phyloP scores from a whole-genome alignment of 2,329 filamentous ascomycete species.

The Mollisiaceae sp. region DNA sequence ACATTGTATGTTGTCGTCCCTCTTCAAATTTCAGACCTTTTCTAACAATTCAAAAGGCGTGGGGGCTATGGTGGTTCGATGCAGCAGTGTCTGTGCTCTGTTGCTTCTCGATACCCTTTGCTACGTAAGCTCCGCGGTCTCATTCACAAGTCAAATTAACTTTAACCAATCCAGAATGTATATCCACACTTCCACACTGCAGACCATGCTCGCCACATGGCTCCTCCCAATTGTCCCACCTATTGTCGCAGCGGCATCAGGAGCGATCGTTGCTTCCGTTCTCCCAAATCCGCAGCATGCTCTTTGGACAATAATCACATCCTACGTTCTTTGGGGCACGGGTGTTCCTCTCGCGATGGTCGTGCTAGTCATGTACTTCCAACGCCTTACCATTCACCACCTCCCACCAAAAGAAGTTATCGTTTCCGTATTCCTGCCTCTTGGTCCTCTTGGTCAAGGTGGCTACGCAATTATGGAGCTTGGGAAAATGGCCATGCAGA shows the following conservation, averaged over 20 bases:
- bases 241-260: constrained; percentile 68
- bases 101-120: constrained; percentile 60
- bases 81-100: constrained; percentile 56
- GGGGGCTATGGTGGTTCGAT: constrained; percentile 64
- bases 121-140: constrained; percentile 50
- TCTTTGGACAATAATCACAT: constrained; percentile 65
- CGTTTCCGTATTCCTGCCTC: constrained; percentile 69
- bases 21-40: neutral
- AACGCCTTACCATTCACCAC: constrained; percentile 69
- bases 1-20: constrained; percentile 32
- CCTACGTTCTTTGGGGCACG: constrained; percentile 72
- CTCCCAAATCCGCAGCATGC: constrained; percentile 60
- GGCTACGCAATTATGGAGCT: constrained; percentile 56
- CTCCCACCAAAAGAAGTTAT: constrained; percentile 70
- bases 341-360: constrained; percentile 64
- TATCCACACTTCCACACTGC: constrained; percentile 50
- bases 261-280: constrained; percentile 66
- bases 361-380: constrained; percentile 71
- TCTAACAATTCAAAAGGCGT: constrained; percentile 45
- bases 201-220: constrained; percentile 67
- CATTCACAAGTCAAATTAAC: no score
- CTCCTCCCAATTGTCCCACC: constrained; percentile 70
- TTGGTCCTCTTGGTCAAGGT: constrained; percentile 70
- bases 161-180: constrained; percentile 36
- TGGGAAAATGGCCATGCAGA: constrained; percentile 52